Conservation (phyloP, 2,329 filamentous ascomycete species). For the Falciphora oryzae region DNA sequence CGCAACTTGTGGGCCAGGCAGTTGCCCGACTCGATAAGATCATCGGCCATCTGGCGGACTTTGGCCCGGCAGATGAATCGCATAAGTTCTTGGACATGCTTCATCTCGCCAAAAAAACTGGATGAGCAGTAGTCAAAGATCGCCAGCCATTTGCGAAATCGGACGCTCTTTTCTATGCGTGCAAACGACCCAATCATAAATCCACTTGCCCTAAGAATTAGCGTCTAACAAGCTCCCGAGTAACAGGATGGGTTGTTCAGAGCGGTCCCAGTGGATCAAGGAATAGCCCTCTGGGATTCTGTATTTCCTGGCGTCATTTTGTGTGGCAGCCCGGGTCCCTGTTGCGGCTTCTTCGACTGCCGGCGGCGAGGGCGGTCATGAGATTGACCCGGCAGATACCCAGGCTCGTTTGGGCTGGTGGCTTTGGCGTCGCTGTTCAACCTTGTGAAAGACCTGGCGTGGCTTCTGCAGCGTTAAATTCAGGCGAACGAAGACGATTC, state of each 20-base stretch:
- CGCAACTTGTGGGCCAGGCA: not conserved
- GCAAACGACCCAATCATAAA: constrained; percentile 1
- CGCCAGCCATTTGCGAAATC: not conserved
- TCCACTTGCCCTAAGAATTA: constrained; percentile 1
- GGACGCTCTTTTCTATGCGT: not conserved
- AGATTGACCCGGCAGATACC: no score
- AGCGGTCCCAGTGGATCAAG: not conserved
- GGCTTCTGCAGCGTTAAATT: no score
- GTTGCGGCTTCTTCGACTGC: no score
- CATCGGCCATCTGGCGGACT: not conserved
- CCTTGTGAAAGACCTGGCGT: no score
- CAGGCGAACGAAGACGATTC: no score
- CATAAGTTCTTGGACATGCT: not conserved
- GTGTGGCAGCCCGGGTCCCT: not conserved
- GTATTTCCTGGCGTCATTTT: not conserved
- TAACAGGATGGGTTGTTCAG: not conserved
- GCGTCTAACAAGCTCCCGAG: not conserved
- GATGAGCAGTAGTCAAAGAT: not conserved
- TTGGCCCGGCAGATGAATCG: not conserved
- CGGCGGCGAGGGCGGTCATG: no score
- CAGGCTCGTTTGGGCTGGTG: no score
- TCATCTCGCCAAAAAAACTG: constrained; percentile 26
- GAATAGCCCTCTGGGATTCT: not conserved
- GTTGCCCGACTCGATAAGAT: not conserved
- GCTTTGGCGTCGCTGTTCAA: no score